A percentile compares a stretch with the other conserved stretches of the same genome.
phyloP scores from a whole-genome alignment of 495 filamentous ascomycete species.

The Neurospora cerealis region DNA sequence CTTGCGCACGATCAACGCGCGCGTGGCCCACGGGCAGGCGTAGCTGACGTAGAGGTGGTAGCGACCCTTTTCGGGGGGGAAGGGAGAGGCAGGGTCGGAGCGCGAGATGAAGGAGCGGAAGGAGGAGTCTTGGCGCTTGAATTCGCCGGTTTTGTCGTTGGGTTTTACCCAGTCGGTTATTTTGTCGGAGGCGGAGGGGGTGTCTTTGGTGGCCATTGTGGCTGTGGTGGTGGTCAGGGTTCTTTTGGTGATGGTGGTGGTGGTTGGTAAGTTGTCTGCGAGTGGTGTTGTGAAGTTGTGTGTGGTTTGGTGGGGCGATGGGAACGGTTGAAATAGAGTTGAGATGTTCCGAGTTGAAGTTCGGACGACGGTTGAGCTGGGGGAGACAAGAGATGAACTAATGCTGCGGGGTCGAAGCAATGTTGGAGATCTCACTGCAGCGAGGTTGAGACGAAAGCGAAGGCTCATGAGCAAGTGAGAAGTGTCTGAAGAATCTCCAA shows the following conservation, averaged over 20 bases:
- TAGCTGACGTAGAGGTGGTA: constrained; percentile 71
- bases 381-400: not conserved
- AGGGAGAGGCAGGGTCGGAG: constrained; percentile 40
- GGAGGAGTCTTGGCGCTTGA: constrained; percentile 65
- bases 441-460: not conserved
- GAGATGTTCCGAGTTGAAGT: not conserved
- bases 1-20: constrained; percentile 62
- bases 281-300: not conserved
- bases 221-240: not conserved
- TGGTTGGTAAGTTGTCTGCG: not conserved
- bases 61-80: constrained; percentile 62
- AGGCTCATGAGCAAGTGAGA: not conserved
- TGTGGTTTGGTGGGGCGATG: not conserved
- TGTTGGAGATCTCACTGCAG: not conserved
- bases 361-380: not conserved
- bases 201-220: constrained; percentile 9
- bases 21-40: constrained; percentile 79
- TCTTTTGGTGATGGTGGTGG: not conserved
- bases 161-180: constrained; percentile 81
- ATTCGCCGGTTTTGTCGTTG: constrained; percentile 70
- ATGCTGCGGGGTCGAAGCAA: not conserved
- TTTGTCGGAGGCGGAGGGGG: constrained; percentile 15
- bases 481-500: not conserved
- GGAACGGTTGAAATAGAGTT: not conserved
- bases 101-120: constrained; percentile 64